phyloP scores from a whole-genome alignment of 306 rosid species.

The Urtica urens region DNA sequence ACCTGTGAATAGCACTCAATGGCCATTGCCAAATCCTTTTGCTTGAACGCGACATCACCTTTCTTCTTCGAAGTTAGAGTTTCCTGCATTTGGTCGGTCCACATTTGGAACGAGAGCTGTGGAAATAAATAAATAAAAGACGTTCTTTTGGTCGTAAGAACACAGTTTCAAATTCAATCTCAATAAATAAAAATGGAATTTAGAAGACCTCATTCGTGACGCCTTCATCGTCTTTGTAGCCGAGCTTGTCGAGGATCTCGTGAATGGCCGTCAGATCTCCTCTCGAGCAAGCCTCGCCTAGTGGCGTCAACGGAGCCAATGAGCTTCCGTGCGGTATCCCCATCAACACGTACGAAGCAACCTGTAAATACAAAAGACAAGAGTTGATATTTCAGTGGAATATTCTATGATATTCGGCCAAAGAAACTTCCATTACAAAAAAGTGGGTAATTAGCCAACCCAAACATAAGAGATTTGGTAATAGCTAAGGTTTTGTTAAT shows the following conservation, averaged over 20 bases:
- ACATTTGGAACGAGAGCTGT: conserved; percentile 81
- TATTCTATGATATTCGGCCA: background rate
- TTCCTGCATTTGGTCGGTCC: conserved; percentile 81
- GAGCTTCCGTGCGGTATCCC: conserved; percentile 46
- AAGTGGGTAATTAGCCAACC: too few relatives aligned
- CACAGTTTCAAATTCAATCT: conserved; percentile 4
- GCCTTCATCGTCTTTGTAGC: conserved; percentile 80
- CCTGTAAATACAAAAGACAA: conserved; percentile 29
- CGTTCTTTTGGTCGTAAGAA: conserved; percentile 2
- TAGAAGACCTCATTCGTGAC: conserved; percentile 56
- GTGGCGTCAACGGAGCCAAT: conserved; percentile 46
- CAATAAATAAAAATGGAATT: background rate
- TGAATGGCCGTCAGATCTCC: conserved; percentile 69
- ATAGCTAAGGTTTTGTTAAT: too few relatives aligned
- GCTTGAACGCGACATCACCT: conserved; percentile 57
- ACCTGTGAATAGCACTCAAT: conserved; percentile 67
- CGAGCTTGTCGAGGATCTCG: conserved; percentile 53
- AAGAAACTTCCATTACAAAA: conserved; percentile 1
- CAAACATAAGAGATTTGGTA: too few relatives aligned
- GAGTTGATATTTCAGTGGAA: background rate
- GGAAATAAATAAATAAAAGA: conserved; percentile 7
- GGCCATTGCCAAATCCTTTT: conserved; percentile 47
- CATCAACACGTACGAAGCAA: conserved; percentile 65
- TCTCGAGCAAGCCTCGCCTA: conserved; percentile 78
- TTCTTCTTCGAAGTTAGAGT: conserved; percentile 59